Base-by-base conservation (phyloP, 1,284 basidiomycete species). In the Apiotrichum siamense region DNA sequence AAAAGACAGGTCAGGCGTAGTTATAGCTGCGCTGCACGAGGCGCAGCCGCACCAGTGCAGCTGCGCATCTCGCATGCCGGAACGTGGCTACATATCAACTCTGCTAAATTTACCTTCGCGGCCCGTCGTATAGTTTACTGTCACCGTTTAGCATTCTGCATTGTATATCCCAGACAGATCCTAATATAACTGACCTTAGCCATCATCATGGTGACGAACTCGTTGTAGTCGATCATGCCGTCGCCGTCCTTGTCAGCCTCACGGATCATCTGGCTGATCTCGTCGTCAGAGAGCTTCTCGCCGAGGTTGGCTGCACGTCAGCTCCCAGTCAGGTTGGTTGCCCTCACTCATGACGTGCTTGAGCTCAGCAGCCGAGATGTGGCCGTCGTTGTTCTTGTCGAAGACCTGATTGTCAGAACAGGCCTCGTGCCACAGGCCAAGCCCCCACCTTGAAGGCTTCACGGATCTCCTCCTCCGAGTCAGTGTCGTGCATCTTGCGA, bases 231-330 rank as follows among this genome's bases (percentile, higher is more conserved):
- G 52, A 72, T 72, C 67, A 70, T 67, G 42, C 67, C 67, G 50
- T 69, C 67, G 39, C 66, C 93, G 69, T 97, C 92, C 47, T 90
- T 83, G 75, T 98, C 94, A 49, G 94, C 94, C 76, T 97, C 94
- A 52, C 91, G 83, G 73, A 98, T 97, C 94, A 98, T 97, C 78
- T 96, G 91, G 63, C 93, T 88, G 56, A 97, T 89, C 77, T 97
- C 94, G 32, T 77, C 82, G 66, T 97, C 91, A 17, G 89, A 84
- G 51, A 97, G 79, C 75, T 92, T 93, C 79, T 97, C 93, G 58
- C 87, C 89, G 83, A 77, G 68, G 69, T 77, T 76, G 64, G 74
- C 73, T 75, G 44, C 10, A 1, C 4, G 27, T 31, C 23, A 31
- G 27, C n/a, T 3, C 3, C 7, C 33, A 47, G 31, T 31, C 13